Evolutionary conservation across 1,284 basidiomycete genomes (phyloP), one percentile per base, ranked within the genome.

Genomic region (Kwoniella shivajii): DNA sequence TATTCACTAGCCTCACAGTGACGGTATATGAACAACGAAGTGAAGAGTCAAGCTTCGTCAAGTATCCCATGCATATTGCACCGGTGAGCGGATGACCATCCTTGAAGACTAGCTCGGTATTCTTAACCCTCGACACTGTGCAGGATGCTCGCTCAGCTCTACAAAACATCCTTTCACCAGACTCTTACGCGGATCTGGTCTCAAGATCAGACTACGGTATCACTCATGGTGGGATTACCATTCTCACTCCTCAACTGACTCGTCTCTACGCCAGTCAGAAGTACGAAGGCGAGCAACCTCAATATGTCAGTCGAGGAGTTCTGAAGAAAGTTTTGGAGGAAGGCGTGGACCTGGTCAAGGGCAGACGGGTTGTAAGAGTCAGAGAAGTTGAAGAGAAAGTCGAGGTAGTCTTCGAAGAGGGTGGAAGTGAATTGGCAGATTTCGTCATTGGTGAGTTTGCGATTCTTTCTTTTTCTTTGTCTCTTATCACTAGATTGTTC

Each of bases 171-270:
- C 80, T 90, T 37, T 82, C 84, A 6, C 76, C 83, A 0, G 83
- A 87, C 18, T 85, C 87, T 64, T 85, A 85, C 66, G 68, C 80
- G 26, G 73, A 81, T 16, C 81, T 84, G 33, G 82, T 86, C 51
- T 52, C 67, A 6, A 63, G 72, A 20, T 70, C 77, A 27, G 22
- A 36, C n/a, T 57, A 64, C 30, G 60, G 56, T 14, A 53, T 61
- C 18, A 36, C 30, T 27, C 56, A 64, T 27, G 60, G 57, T 7
- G 63, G 63, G 6, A 49, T 59, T 6, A 45, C 43, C 13, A 56
- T 59, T 27, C 30, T 56, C 34, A 43, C 44, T 13, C 44, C 29
- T 16, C 24, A 41, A 14, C 37, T 58, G 26, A 24, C 18, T 4
- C 47, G 31, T 18, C 50, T 61, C 6, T 55, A 54, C 39, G 33